Base-by-base conservation (phyloP, 352 stramenopile genomes). In the Pythium chondricola region DNA sequence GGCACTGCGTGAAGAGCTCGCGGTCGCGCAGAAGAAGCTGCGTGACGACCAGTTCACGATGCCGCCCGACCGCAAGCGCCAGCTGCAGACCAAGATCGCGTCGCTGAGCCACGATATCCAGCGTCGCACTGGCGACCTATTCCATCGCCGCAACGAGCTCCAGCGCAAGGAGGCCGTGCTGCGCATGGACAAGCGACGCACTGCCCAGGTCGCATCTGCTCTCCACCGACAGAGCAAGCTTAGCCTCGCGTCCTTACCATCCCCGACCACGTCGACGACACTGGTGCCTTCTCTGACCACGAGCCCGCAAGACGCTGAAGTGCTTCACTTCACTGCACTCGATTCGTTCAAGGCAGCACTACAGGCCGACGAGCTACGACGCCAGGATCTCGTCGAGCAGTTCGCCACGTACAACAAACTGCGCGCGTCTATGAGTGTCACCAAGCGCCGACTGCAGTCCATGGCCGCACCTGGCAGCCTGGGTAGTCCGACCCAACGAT, bases 61-160 rank as follows among this genome's bases (percentile, higher is more conserved):
- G 42, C 33, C 48, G 5, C 60, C 69, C 0, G 75, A 86, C 33
- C 66, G 74, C 38, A 56, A 63, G 9, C 71, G 77, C 20, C 46
- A 58, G 37, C 48, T 92, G 26, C 68, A 88, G 39, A 83, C 47
- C 30, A 69, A 65, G 21, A 61, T 80, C 20, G 72, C 70, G 2
- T 57, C 40, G 25, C 58, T 85, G 11, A 67, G 61, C 18, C 85
- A 88, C 31, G 57, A 83, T 4, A 59, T 90, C 47, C 81, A 85
- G 52, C 74, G 75, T 20, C 69, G 71, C 14, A 76, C 72, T 0
- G 81, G 75, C 9, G 78, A 88, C 27, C 41, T 88, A 16, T 92
- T 79, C 43, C 77, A 90, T 50, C 73, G 81, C 16, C 71, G 67
- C 48, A 89, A 92, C 54, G 75, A 89, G 39, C 60, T 92, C 13